A percentile compares a stretch with the other conserved stretches of the same genome.
These are phyloP conservation scores for Aspergillus tanneri DNA, from an alignment of 2,329 filamentous ascomycete genomes.

Conservation along the genomic window DNA sequence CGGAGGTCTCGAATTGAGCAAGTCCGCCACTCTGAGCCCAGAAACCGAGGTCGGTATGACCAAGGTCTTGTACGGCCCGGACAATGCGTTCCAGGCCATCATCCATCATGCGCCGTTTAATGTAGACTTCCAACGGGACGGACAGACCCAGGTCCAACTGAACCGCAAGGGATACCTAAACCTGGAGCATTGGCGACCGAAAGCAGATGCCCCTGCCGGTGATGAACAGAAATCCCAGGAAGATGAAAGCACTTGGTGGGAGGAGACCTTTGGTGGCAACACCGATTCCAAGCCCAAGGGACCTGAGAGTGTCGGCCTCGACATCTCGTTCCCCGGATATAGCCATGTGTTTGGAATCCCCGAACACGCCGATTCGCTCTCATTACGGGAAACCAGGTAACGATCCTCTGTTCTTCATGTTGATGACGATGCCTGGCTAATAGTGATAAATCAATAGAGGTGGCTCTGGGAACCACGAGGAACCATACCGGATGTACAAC, in stretches of 20 bases:
- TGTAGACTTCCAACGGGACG: constrained; percentile 83
- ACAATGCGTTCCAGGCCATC: constrained; percentile 73
- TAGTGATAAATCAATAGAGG: constrained; percentile 51
- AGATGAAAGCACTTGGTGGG: constrained; percentile 91
- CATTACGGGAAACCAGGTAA: constrained; percentile 80
- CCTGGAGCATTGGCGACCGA: constrained; percentile 90
- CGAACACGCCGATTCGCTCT: constrained; percentile 84
- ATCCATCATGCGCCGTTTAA: constrained; percentile 80
- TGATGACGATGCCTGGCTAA: too few species aligned
- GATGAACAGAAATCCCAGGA: constrained; percentile 43
- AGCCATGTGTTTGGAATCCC: constrained; percentile 92
- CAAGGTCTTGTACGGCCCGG: constrained; percentile 73
- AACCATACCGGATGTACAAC: constrained; percentile 95
- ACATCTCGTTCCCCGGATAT: constrained; percentile 90
- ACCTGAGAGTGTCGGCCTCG: constrained; percentile 85
- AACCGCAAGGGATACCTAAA: constrained; percentile 91
- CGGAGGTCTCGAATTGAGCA: constrained; percentile 72
- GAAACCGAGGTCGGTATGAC: constrained; percentile 68
- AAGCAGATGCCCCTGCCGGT: constrained; percentile 66
- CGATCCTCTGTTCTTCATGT: background rate
- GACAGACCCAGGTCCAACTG: constrained; percentile 76
- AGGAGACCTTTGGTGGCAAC: constrained; percentile 91
- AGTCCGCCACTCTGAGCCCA: constrained; percentile 65
- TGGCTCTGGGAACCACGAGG: constrained; percentile 76
- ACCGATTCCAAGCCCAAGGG: constrained; percentile 94